A percentile compares a stretch with the other conserved stretches of the same genome.
Evolutionary conservation across 2,329 filamentous ascomycete genomes (phyloP).

Genomic region (Daldinia sp.): DNA sequence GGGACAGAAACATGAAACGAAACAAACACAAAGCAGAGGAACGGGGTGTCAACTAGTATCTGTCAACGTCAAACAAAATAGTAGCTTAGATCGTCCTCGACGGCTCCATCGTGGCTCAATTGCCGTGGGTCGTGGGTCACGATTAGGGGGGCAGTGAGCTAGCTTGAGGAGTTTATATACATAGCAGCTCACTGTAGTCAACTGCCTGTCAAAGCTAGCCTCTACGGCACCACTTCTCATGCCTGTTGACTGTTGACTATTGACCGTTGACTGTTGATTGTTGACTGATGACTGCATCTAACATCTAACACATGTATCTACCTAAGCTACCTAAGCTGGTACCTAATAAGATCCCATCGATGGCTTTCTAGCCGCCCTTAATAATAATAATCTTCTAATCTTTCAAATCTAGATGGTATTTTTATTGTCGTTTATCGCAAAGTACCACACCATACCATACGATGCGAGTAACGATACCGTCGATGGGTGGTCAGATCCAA

Average conservation of each 20-base stretch:
- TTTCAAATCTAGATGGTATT: no score
- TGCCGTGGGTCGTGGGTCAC: constrained; percentile 24
- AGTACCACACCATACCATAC: neutral
- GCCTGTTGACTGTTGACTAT: constrained; percentile 17
- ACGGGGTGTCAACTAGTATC: constrained; percentile 27
- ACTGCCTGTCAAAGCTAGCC: constrained; percentile 28
- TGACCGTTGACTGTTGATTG: no score
- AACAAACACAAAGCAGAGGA: constrained; percentile 21
- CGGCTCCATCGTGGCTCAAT: constrained; percentile 24
- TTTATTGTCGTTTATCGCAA: neutral
- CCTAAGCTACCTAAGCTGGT: neutral
- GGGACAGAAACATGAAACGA: constrained; percentile 16
- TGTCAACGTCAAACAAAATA: constrained; percentile 14
- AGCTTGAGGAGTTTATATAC: constrained; percentile 1
- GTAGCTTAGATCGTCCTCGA: constrained; percentile 21
- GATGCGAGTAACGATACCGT: constrained; percentile 2
- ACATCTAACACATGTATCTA: neutral
- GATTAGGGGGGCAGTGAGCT: constrained; percentile 7
- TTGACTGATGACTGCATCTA: no score
- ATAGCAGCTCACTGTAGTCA: neutral
- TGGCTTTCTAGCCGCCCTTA: neutral
- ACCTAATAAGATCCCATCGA: no score
- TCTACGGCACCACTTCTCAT: constrained; percentile 1
- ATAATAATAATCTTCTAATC: neutral
- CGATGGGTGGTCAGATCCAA: constrained; percentile 4